Evolutionary conservation across 1,284 basidiomycete genomes (phyloP).

Genomic region (Cryptococcus depauperatus): DNA sequence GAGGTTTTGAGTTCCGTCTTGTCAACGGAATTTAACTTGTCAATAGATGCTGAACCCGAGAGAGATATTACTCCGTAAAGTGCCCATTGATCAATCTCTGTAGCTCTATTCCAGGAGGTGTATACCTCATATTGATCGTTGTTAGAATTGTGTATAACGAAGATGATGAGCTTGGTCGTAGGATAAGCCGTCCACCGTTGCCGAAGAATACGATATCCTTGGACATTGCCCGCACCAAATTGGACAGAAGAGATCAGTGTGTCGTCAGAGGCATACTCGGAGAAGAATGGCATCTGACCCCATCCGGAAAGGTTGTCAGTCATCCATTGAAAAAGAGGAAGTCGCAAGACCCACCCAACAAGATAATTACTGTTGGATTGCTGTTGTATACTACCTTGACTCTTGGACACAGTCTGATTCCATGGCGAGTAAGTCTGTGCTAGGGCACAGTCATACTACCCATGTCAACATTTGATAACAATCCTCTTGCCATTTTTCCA

Average conservation of each 20-base stretch:
- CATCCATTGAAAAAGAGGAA: neutral
- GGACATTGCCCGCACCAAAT: constrained; percentile 27
- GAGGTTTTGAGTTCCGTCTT: constrained; percentile 25
- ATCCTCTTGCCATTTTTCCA: constrained; percentile 19
- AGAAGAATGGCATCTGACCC: constrained; percentile 17
- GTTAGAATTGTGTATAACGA: constrained; percentile 4
- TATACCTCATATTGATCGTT: constrained; percentile 8
- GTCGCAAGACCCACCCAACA: constrained; percentile 13
- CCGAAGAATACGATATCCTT: constrained; percentile 28
- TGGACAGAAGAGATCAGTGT: constrained; percentile 26
- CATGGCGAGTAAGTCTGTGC: constrained; percentile 18
- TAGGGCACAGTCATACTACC: constrained; percentile 18
- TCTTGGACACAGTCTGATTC: constrained; percentile 16
- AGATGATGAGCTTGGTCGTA: constrained; percentile 17
- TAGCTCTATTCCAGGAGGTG: constrained; percentile 38
- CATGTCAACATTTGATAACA: constrained; percentile 27
- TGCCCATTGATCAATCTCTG: constrained; percentile 25
- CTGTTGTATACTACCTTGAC: constrained; percentile 28
- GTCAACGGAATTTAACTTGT: neutral
- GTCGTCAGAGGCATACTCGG: constrained; percentile 23
- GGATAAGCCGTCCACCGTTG: constrained; percentile 28
- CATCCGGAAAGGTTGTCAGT: constrained; percentile 6
- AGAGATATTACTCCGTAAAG: constrained; percentile 11
- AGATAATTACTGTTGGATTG: constrained; percentile 20
- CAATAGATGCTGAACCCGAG: constrained; percentile 6